Conservation (phyloP, 2,329 filamentous ascomycete species). For the Rugonectria rugulosa region DNA sequence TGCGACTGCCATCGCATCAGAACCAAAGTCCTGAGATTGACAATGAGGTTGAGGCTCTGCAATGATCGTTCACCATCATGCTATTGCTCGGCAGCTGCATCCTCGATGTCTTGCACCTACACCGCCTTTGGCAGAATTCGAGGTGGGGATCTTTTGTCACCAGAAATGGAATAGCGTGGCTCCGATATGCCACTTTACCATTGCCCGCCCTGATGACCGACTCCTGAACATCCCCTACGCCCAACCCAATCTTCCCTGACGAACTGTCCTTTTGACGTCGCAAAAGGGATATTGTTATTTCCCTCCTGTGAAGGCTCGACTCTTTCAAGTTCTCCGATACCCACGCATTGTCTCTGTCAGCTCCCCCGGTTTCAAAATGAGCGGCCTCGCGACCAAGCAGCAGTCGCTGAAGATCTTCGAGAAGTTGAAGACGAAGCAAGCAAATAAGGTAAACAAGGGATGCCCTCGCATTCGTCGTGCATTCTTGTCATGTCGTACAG, state of each 20-base stretch:
- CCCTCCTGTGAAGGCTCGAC: constrained; percentile 1
- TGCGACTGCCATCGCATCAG: constrained; percentile 45
- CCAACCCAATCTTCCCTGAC: constrained; percentile 29
- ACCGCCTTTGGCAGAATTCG: constrained; percentile 50
- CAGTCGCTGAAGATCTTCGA: constrained; percentile 98
- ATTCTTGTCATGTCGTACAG: neutral
- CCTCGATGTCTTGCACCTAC: constrained; percentile 28
- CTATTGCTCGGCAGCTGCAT: constrained; percentile 4
- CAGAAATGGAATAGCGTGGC: constrained; percentile 46
- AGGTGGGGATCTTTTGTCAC: constrained; percentile 38
- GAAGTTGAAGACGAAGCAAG: constrained; percentile 92
- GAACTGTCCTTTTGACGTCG: constrained; percentile 30
- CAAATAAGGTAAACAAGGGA: constrained; percentile 79
- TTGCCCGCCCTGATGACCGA: constrained; percentile 42
- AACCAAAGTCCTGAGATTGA: constrained; percentile 22
- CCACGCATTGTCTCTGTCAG: constrained; percentile 16
- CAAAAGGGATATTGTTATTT: constrained; percentile 15
- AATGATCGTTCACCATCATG: neutral
- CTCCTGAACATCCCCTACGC: constrained; percentile 44
- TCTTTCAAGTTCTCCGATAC: neutral
- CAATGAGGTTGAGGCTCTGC: constrained; percentile 1
- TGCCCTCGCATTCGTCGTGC: neutral
- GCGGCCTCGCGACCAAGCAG: constrained; percentile 82
- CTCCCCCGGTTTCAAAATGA: constrained; percentile 58
- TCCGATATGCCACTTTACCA: constrained; percentile 53